phyloP scores from a whole-genome alignment of 2,329 filamentous ascomycete species.

The Aspergillus transmontanensis region DNA sequence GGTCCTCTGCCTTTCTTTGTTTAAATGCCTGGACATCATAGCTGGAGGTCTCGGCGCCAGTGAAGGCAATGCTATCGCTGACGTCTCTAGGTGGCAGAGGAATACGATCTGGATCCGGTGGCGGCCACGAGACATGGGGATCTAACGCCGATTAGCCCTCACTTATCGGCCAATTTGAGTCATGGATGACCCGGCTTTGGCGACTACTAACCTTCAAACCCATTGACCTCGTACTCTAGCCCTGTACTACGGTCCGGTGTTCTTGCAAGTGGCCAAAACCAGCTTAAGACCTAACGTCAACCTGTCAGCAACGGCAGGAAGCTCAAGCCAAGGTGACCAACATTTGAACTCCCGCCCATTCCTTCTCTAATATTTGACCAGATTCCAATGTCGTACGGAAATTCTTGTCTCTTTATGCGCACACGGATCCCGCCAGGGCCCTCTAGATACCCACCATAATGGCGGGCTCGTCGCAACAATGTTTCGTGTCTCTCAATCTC shows the following conservation, averaged over 20 bases:
- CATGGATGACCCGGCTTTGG: background rate
- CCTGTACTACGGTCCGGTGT: conserved; percentile 53
- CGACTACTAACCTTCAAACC: conserved; percentile 55
- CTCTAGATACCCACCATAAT: conserved; percentile 60
- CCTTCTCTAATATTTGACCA: conserved; percentile 61
- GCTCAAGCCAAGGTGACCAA: conserved; percentile 20
- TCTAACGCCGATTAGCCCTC: conserved; percentile 27
- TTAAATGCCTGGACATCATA: conserved; percentile 55
- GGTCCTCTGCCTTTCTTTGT: conserved; percentile 55
- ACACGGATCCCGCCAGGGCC: conserved; percentile 59
- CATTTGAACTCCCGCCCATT: conserved; percentile 59
- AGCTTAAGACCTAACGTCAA: conserved; percentile 48
- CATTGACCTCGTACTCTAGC: conserved; percentile 59
- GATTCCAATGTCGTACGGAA: conserved; percentile 67
- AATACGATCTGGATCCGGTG: conserved; percentile 54
- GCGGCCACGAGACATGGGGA: conserved; percentile 47
- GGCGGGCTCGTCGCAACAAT: conserved; percentile 47
- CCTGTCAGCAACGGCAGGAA: background rate
- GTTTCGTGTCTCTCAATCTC: conserved; percentile 55
- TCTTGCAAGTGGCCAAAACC: conserved; percentile 63
- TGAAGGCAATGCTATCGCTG: conserved; percentile 25
- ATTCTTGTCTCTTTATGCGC: conserved; percentile 61
- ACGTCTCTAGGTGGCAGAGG: conserved; percentile 33
- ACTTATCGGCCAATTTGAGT: background rate
- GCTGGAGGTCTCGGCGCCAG: conserved; percentile 31